These are phyloP conservation scores for Fusarium gaditjirri DNA, from an alignment of 2,329 filamentous ascomycete species.

Conservation along the genomic window DNA sequence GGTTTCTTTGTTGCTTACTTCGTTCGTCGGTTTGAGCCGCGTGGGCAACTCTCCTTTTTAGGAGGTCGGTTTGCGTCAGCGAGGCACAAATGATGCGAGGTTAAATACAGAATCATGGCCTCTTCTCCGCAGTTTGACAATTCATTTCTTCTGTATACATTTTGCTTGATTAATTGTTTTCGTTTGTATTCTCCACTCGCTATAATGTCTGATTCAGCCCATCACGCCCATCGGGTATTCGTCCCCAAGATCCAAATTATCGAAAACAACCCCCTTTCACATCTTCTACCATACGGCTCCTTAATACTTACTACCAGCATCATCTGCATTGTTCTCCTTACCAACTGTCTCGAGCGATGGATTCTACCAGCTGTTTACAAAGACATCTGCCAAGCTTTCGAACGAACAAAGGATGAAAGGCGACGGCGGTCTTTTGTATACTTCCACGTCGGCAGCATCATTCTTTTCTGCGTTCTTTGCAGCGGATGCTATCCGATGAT, in stretches of 20 bases:
- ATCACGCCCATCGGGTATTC: not conserved
- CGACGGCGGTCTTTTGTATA: slow-evolving; percentile 15
- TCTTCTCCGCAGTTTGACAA: not conserved
- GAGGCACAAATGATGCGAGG: not conserved
- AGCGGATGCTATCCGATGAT: not conserved
- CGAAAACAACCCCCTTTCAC: slow-evolving; percentile 10
- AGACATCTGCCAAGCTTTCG: not conserved
- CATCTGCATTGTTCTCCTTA: slow-evolving; percentile 1
- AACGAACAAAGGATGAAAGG: slow-evolving; percentile 5
- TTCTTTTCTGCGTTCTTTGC: not conserved
- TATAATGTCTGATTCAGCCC: not conserved
- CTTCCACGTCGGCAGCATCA: slow-evolving; percentile 10
- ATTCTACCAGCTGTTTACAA: not conserved
- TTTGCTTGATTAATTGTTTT: slow-evolving; percentile 1
- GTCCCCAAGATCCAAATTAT: not conserved
- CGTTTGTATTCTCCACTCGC: not conserved
- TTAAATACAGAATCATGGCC: slow-evolving; percentile 3
- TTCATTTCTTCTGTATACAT: not conserved
- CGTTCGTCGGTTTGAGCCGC: not conserved
- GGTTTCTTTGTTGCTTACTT: not conserved
- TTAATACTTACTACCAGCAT: slow-evolving; percentile 5
- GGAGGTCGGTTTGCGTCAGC: not conserved
- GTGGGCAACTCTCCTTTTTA: not conserved
- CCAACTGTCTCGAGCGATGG: slow-evolving; percentile 21
- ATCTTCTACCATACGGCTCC: slow-evolving; percentile 5